Conservation (phyloP, 345 rosid species). For the Bruguiera parviflora region DNA sequence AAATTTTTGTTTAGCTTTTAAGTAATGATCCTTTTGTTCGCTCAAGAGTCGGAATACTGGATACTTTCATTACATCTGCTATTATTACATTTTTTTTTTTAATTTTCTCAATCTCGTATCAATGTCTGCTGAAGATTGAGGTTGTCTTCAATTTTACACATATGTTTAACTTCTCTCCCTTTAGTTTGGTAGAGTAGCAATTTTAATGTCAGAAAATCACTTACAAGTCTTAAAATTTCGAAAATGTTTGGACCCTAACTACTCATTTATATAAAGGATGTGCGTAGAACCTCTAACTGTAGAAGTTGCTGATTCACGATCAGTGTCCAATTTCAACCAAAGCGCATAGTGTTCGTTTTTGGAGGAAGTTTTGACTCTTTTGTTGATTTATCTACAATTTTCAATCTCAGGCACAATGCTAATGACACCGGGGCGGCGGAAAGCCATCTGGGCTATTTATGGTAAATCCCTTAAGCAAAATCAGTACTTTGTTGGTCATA, state of each 20-base stretch:
- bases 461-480: slow-evolving; percentile 26
- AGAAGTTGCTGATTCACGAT: too few species aligned
- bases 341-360: too few species aligned
- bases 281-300: too few species aligned
- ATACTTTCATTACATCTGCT: too few species aligned
- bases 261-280: too few species aligned
- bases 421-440: slow-evolving; percentile 47
- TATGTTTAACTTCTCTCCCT: not conserved
- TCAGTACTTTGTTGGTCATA: not conserved
- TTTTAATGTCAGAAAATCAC: not conserved
- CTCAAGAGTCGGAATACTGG: not conserved
- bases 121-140: not conserved
- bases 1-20: not conserved
- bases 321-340: too few species aligned
- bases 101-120: not conserved
- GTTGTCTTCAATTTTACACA: not conserved
- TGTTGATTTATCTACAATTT: not conserved
- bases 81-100: not conserved
- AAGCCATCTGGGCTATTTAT: slow-evolving; percentile 60
- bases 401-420: slow-evolving; percentile 45
- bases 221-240: too few species aligned
- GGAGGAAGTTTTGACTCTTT: too few species aligned
- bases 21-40: not conserved
- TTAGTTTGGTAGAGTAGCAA: not conserved
- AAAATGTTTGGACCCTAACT: too few species aligned